Base-by-base conservation (phyloP, 2,329 filamentous ascomycete genomes). In the Fusarium sp. region DNA sequence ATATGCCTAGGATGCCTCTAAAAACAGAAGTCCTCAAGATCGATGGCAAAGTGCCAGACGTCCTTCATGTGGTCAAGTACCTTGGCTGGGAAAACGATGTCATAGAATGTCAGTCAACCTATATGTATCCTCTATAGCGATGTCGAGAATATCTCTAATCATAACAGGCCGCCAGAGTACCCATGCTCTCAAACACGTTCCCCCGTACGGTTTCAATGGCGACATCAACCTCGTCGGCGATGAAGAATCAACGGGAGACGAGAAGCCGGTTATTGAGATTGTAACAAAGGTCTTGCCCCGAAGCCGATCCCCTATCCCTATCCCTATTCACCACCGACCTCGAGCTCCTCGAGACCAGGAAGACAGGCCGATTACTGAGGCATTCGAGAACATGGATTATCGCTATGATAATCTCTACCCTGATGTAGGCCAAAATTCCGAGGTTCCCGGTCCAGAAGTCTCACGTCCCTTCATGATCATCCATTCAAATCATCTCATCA, bases 401-500 rank as follows among this genome's bases (percentile, higher is more conserved):
- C 71, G 74, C 27, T 75, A 71, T 30, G 77, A 80, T 23, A 73
- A 69, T 17, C 76, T 77, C 32, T 67, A 74, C 44, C 70, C 77
- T 0, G 75, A 79, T 11, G 68, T 66, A 1, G 72, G 75, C 10
- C 70, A 66, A 14, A 74, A 73, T 18, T 56, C 69, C 17, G 71
- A 78, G 27, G 63, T 71, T 30, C 77, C 78, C 15, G 48, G 76
- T 30, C 67, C 76, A 35, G 77, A 78, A 20, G 69, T 78, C 12
- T 77, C 80, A 20, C 76, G 69, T 3, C 83, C 81, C 1, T 71
- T 76, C 57, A 85, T 86, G 83, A 53, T 80, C 5, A 83, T 86
- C 46, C 78, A 84, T 67, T 86, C 85, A 4, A 64, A 75, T 33
- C 77, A 85, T 60, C 80, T 88, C 33, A 81, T 84, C 69, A 82